Base-by-base conservation (phyloP, 257 asterid species). In the Ilex aquifolium region DNA sequence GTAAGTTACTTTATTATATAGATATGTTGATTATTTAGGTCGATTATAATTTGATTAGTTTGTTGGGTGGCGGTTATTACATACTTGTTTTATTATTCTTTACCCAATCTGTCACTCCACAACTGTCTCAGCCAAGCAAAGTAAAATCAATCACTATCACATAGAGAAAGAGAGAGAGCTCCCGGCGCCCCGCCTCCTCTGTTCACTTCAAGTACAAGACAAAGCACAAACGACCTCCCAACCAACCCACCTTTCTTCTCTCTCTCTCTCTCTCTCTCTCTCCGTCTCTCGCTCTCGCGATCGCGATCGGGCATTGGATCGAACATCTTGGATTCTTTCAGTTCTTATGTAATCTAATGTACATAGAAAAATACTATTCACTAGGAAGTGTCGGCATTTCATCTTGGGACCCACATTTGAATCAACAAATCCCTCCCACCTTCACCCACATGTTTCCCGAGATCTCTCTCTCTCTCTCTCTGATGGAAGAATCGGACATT, bases 71-170 rank as follows among this genome's bases (percentile, higher is more conserved):
- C 27, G 27, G 27, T 21, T 21, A 21, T 21, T 21, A 21, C 1
- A 21, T 21, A 21, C 27, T 21, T 21, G 27, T 21, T 21, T 36
- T 36, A 67, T 73, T 66, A 77, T 68, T 67, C 79, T 32, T 60
- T 69, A 50, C 65, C 68, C 71, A 53, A 56, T 30, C 57, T 63
- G 39, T 76, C 63, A 66, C 66, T 62, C 72, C 52, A 54, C 51
- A 74, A 44, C 49, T 53, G 85, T 56, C 27, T 80, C 85, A 80
- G 72, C 74, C 61, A 80, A 85, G 87, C 84, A 55, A 80, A 73
- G 83, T 77, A 75, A 72, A 16, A 59, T 14, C n/a, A 58, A 55
- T 63, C 61, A 31, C 56, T 36, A 8, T 4, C 7, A 8, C 42
- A 36, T 1, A 36, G 42, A 36, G 42, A 36, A 36, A 8, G 60